phyloP scores from a whole-genome alignment of 164 flowering plant genomes.

The Vitis cinerea region DNA sequence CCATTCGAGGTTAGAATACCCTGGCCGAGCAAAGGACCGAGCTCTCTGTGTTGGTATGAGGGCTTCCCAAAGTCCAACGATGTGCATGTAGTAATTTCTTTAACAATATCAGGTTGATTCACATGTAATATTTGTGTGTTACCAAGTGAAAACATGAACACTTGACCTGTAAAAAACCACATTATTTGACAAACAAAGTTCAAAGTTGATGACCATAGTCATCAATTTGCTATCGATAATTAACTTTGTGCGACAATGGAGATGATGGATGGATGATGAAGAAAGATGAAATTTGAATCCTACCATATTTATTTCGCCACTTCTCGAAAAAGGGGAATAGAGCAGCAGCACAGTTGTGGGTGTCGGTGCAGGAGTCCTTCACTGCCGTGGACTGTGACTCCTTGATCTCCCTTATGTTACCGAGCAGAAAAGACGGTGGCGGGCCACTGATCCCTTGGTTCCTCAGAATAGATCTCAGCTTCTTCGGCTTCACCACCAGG shows the following conservation, averaged over 20 bases:
- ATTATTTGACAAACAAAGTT: too few species aligned
- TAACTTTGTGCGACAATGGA: not conserved
- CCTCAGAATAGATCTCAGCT: constrained; percentile 1
- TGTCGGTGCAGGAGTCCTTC: not conserved
- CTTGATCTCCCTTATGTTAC: constrained; percentile 8
- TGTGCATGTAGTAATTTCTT: constrained; percentile 19
- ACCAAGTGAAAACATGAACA: constrained; percentile 19
- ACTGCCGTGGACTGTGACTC: not conserved
- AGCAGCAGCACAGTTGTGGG: constrained; percentile 6
- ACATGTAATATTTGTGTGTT: constrained; percentile 18
- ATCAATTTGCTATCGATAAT: too few species aligned
- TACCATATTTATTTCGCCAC: constrained; percentile 26
- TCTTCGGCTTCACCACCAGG: constrained; percentile 6
- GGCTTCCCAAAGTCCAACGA: constrained; percentile 32
- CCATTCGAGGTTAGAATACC: constrained; percentile 31
- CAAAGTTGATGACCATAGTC: too few species aligned
- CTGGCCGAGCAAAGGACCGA: constrained; percentile 26
- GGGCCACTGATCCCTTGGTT: constrained; percentile 17
- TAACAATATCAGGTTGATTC: constrained; percentile 14
- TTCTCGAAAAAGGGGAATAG: constrained; percentile 23
- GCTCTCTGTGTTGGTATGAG: constrained; percentile 16
- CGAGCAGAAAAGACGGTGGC: not conserved
- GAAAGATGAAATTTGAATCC: too few species aligned
- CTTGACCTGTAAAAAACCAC: constrained; percentile 11
- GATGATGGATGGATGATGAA: not conserved